Evolutionary conservation across 805 yeast genomes (phyloP), one percentile per base, ranked within the genome.

Genomic region (Lachancea nothofagi): DNA sequence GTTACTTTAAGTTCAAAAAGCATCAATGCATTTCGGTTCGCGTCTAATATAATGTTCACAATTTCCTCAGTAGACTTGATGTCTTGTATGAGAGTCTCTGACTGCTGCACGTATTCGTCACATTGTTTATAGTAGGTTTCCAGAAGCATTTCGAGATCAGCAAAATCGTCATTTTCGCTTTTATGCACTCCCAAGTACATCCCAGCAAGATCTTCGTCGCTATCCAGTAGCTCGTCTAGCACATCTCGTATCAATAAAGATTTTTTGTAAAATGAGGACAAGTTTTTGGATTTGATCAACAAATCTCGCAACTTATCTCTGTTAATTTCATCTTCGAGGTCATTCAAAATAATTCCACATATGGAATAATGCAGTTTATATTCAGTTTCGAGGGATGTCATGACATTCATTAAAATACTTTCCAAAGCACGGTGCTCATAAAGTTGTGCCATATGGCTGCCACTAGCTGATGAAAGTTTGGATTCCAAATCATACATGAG

Each of bases 1-100:
- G 94, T 78, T 12, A 88, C 77, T 51, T 84, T 82, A 47, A 89
- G 66, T 54, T 89, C 95, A 49, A 83, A 78, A 41, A 89, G 71
- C 95, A 89, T 86, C 45, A 89, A 66, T 3, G 95, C 77, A 62
- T 89, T 89, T 65, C 97, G 77, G 54, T 87, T 87, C 2, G 96
- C 86, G 60, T 89, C 97, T 40, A 89, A 62, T 45, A 89, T 88
- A 52, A 89, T 88, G 55, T 88, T 88, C 43, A 86, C 89, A 55
- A 89, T 85, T 53, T 89, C 97, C 56, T 88, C 96, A 0, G 97
- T 89, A 12, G 93, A 84, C 54, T 78, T 79, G 50, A 89, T 86
- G 55, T 89, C 95, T 50, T 79, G 80, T 15, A 84, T 75, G 41
- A 88, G 65, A 3, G 90, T 80, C 31, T 85, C 95, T 0, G 95